A percentile compares a stretch with the other conserved stretches of the same genome.
These are phyloP conservation scores for Termitomyces sp. DNA, from an alignment of 768 basidiomycete genomes.

Conservation along the genomic window DNA sequence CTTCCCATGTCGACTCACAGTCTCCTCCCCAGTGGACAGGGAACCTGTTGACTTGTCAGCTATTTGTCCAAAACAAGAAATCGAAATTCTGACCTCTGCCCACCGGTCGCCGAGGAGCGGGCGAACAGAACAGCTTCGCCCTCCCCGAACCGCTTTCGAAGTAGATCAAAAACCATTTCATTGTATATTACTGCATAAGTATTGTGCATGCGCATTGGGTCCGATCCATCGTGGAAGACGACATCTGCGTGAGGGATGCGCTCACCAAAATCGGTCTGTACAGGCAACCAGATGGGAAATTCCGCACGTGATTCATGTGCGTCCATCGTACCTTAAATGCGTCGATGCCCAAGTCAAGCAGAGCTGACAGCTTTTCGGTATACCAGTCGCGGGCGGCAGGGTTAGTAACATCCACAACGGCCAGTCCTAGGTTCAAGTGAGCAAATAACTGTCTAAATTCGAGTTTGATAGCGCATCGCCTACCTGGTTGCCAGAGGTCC, in stretches of 20 bases:
- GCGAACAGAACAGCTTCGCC: slow-evolving; percentile 70
- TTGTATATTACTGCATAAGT: slow-evolving; percentile 68
- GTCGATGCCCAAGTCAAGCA: slow-evolving; percentile 53
- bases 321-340: slow-evolving; percentile 45
- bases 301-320: not conserved
- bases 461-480: not conserved
- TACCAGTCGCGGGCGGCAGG: slow-evolving; percentile 56
- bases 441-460: not conserved
- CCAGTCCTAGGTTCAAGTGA: slow-evolving; percentile 27
- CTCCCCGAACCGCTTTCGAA: slow-evolving; percentile 53
- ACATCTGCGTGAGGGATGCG: slow-evolving; percentile 65
- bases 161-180: slow-evolving; percentile 57
- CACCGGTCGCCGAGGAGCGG: slow-evolving; percentile 60
- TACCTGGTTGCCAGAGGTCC: slow-evolving; percentile 61
- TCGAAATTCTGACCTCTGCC: slow-evolving; percentile 43
- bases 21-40: slow-evolving; percentile 67
- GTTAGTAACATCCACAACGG: slow-evolving; percentile 57
- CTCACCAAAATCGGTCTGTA: slow-evolving; percentile 72
- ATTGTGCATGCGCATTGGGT: slow-evolving; percentile 69
- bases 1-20: slow-evolving; percentile 72
- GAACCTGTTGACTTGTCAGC: slow-evolving; percentile 21
- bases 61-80: not conserved
- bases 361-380: slow-evolving; percentile 36
- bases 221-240: slow-evolving; percentile 59
- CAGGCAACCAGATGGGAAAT: not conserved